Evolutionary conservation across 1,284 basidiomycete genomes (phyloP).

Genomic region (Naganishia cerealis): DNA sequence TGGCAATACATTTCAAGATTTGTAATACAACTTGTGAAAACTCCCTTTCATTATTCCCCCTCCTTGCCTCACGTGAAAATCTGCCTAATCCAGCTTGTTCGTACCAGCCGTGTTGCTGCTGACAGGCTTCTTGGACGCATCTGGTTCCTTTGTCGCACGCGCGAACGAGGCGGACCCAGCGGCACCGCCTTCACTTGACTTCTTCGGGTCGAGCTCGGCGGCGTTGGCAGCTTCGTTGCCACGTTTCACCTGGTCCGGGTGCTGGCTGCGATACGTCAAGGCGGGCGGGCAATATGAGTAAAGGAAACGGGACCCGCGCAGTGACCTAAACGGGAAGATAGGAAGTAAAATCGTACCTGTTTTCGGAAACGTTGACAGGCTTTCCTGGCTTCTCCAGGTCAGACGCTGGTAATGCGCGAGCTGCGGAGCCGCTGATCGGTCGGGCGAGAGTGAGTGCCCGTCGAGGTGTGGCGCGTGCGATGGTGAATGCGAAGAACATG

Average conservation of each 20-base stretch:
- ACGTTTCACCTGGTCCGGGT: conserved; percentile 9
- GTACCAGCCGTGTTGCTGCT: conserved; percentile 4
- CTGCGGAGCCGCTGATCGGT: neutral
- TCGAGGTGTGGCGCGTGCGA: conserved; percentile 3
- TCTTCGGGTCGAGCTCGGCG: conserved; percentile 25
- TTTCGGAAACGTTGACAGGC: conserved; percentile 6
- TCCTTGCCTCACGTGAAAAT: neutral
- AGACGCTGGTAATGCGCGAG: neutral
- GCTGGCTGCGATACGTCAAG: neutral
- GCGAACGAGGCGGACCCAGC: conserved; percentile 20
- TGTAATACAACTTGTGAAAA: neutral
- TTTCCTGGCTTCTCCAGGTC: conserved; percentile 25
- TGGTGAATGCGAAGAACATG: conserved; percentile 7
- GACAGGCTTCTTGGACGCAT: conserved; percentile 25
- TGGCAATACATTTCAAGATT: neutral
- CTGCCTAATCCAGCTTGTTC: conserved; percentile 21
- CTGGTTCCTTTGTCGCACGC: conserved; percentile 14
- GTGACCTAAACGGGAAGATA: neutral
- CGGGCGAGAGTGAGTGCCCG: neutral
- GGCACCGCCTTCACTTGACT: conserved; percentile 18
- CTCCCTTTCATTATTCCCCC: neutral
- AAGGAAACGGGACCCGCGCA: no score
- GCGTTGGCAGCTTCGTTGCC: conserved; percentile 27
- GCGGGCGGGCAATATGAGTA: no score
- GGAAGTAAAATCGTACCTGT: neutral